A percentile compares a stretch with the other conserved stretches of the same genome.
Conservation (phyloP, 805 yeast genomes). For the Sugiyamaella valdiviana region DNA sequence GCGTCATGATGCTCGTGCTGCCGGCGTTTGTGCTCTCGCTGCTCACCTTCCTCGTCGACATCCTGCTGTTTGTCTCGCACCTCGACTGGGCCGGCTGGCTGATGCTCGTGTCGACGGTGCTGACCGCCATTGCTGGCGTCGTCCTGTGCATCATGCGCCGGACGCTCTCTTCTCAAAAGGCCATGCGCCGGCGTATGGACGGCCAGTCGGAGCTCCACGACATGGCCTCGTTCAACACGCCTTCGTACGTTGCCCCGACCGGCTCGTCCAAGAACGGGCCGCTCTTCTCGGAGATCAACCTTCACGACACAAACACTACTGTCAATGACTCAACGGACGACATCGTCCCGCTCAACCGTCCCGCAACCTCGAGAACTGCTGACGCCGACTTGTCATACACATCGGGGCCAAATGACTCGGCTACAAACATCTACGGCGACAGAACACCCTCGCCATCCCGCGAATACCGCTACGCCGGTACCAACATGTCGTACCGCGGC, state of each 20-base stretch:
- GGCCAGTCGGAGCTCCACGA: constrained; percentile 15
- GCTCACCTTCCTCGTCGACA: constrained; percentile 74
- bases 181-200: constrained; percentile 18
- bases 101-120: constrained; percentile 59
- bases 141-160: constrained; percentile 68
- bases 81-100: constrained; percentile 85
- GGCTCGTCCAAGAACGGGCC: constrained; percentile 7
- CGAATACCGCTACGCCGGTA: constrained; percentile 10
- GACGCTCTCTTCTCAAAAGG: constrained; percentile 37
- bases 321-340: constrained; percentile 12
- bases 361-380: neutral
- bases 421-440: constrained; percentile 3
- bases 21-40: constrained; percentile 65
- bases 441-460: constrained; percentile 17
- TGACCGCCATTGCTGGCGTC: constrained; percentile 58
- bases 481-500: neutral
- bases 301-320: constrained; percentile 13
- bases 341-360: constrained; percentile 8
- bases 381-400: constrained; percentile 4
- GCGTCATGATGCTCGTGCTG: constrained; percentile 52
- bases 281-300: constrained; percentile 20
- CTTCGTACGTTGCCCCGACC: constrained; percentile 10
- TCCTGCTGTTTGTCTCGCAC: constrained; percentile 68
- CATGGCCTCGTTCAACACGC: constrained; percentile 11
- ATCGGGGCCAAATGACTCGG: constrained; percentile 5